Evolutionary conservation across 257 asterid species (phyloP).

Genomic region (Henckelia pumila): DNA sequence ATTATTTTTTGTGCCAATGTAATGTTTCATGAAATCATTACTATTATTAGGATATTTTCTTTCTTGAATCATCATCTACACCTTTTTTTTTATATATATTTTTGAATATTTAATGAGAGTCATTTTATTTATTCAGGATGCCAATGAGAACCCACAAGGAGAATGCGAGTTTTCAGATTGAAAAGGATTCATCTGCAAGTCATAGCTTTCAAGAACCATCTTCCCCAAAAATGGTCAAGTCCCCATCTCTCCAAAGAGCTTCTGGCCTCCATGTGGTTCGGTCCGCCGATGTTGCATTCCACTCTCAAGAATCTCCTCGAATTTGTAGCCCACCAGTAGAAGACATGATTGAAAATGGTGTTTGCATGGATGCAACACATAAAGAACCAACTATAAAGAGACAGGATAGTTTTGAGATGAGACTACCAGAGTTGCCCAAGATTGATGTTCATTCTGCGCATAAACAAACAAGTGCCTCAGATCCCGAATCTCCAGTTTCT

Average conservation of each 20-base stretch:
- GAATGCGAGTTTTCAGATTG: slow-evolving; percentile 70
- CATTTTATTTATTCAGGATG: slow-evolving; percentile 62
- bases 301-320: slow-evolving; percentile 77
- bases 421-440: slow-evolving; percentile 91
- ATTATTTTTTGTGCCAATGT: slow-evolving; percentile 17
- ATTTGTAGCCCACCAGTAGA: slow-evolving; percentile 87
- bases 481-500: slow-evolving; percentile 98
- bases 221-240: slow-evolving; percentile 89
- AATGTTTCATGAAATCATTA: slow-evolving; percentile 16
- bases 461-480: slow-evolving; percentile 66
- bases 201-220: slow-evolving; percentile 80
- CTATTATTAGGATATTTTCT: neutral
- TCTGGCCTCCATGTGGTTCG: slow-evolving; percentile 71
- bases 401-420: slow-evolving; percentile 98
- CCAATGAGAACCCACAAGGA: slow-evolving; percentile 81
- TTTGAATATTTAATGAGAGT: slow-evolving; percentile 7
- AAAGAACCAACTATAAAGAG: slow-evolving; percentile 91
- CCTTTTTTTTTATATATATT: slow-evolving; percentile 9
- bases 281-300: slow-evolving; percentile 60
- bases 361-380: slow-evolving; percentile 45
- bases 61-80: slow-evolving; percentile 5
- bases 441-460: slow-evolving; percentile 83
- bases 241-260: slow-evolving; percentile 90
- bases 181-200: slow-evolving; percentile 79
- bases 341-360: slow-evolving; percentile 81